Conservation (phyloP, 139 green algal species). For the Dunaliella primolecta region DNA sequence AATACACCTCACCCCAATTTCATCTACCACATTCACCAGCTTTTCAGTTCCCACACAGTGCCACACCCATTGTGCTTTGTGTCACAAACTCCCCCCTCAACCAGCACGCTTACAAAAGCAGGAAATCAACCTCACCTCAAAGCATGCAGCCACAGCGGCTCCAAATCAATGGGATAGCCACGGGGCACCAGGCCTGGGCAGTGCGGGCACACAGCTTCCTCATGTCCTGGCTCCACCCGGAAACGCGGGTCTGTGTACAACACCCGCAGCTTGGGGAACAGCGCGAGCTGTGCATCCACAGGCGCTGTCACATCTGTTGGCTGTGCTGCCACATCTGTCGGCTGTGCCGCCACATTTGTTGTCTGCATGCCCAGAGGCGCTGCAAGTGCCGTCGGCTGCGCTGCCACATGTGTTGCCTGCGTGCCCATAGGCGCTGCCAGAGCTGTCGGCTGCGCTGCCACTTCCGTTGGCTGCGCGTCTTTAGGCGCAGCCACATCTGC, state of each 20-base stretch:
- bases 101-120: conserved; percentile 35
- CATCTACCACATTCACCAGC: no score
- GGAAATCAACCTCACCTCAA: conserved; percentile 46
- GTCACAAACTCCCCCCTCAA: no score
- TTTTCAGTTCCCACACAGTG: no score
- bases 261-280: conserved; percentile 28
- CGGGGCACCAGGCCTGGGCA: conserved; percentile 48
- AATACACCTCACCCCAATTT: no score
- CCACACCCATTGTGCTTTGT: no score
- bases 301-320: neutral
- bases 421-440: neutral
- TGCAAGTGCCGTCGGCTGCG: neutral
- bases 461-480: no score
- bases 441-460: neutral
- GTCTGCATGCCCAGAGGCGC: neutral
- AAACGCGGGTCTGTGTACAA: conserved; percentile 16
- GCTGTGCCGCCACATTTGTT: neutral
- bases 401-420: neutral
- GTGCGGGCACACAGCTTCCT: conserved; percentile 44
- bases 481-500: no score
- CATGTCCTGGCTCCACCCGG: conserved; percentile 3
- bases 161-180: conserved; percentile 55
- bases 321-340: neutral
- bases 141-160: conserved; percentile 78
- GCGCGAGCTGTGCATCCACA: neutral